Evolutionary conservation across 345 rosid genomes (phyloP).

Genomic region (Eutrema heterophyllum): DNA sequence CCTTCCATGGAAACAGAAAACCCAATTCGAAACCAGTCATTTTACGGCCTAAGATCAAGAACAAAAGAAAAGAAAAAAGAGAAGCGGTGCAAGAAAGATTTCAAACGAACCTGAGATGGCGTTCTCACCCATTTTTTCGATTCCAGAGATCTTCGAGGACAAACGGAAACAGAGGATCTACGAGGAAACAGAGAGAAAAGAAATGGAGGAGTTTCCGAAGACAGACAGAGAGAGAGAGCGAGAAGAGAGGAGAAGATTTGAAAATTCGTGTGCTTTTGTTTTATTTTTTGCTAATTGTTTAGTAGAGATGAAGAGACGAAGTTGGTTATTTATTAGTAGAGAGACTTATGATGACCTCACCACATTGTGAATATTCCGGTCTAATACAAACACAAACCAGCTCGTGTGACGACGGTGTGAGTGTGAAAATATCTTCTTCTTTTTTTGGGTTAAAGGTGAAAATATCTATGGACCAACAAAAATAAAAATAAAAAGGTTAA

Average conservation of each 20-base stretch:
- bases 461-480: background rate
- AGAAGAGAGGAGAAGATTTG: slow-evolving; percentile 9
- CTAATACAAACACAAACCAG: background rate
- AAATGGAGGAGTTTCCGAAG: background rate
- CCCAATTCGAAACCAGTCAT: slow-evolving; percentile 12
- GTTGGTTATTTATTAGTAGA: slow-evolving; percentile 25
- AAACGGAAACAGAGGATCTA: slow-evolving; percentile 19
- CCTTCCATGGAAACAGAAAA: background rate
- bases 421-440: background rate
- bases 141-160: slow-evolving; percentile 11
- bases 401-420: slow-evolving; percentile 3
- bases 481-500: background rate
- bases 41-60: slow-evolving; percentile 13
- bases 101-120: slow-evolving; percentile 36
- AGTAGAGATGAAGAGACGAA: slow-evolving; percentile 25
- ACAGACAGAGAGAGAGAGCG: background rate
- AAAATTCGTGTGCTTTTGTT: background rate
- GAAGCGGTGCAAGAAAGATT: slow-evolving; percentile 9
- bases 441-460: too few species aligned
- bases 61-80: background rate
- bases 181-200: background rate
- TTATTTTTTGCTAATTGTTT: slow-evolving; percentile 3
- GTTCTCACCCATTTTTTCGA: slow-evolving; percentile 42
- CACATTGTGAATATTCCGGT: background rate
- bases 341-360: slow-evolving; percentile 12